Conservation (phyloP, 805 yeast genomes). For the Suhomyces sp. region DNA sequence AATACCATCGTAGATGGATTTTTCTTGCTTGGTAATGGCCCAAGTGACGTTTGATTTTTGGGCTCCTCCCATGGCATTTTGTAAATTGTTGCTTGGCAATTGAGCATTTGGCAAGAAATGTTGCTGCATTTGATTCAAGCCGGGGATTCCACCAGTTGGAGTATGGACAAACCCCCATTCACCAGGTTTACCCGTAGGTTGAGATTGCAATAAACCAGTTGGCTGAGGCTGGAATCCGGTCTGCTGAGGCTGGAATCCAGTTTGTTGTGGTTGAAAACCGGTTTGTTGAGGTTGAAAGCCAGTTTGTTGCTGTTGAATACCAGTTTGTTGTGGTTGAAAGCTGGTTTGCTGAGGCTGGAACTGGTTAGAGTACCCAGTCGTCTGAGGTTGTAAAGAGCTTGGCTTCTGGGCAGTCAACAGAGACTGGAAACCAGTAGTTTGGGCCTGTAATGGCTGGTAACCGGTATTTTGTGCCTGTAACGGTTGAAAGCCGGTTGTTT, state of each 20-base stretch:
- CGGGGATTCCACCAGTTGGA: conserved; percentile 71
- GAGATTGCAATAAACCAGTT: conserved; percentile 46
- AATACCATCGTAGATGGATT: conserved; percentile 78
- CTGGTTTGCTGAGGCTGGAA: conserved; percentile 28
- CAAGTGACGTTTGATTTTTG: conserved; percentile 59
- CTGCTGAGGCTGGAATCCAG: conserved; percentile 20
- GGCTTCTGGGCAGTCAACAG: conserved; percentile 19
- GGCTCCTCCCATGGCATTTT: conserved; percentile 41
- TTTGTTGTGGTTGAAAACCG: conserved; percentile 16
- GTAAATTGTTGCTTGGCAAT: conserved; percentile 35
- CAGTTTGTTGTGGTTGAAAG: conserved; percentile 41
- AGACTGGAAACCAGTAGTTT: conserved; percentile 38
- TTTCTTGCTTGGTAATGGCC: conserved; percentile 88
- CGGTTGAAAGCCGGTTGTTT: conserved; percentile 16
- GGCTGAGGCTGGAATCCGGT: conserved; percentile 41
- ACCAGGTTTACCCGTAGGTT: conserved; percentile 68
- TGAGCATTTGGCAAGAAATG: conserved; percentile 60
- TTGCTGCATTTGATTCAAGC: conserved; percentile 60
- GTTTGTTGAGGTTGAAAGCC: conserved; percentile 29
- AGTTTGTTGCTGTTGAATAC: conserved; percentile 31
- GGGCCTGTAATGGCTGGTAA: conserved; percentile 28
- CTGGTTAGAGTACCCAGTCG: conserved; percentile 22
- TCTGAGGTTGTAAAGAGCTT: conserved; percentile 25
- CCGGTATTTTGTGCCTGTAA: conserved; percentile 14
- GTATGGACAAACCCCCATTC: conserved; percentile 75